Evolutionary conservation across 495 filamentous ascomycete genomes (phyloP).

Genomic region (Xylaria cubensis): DNA sequence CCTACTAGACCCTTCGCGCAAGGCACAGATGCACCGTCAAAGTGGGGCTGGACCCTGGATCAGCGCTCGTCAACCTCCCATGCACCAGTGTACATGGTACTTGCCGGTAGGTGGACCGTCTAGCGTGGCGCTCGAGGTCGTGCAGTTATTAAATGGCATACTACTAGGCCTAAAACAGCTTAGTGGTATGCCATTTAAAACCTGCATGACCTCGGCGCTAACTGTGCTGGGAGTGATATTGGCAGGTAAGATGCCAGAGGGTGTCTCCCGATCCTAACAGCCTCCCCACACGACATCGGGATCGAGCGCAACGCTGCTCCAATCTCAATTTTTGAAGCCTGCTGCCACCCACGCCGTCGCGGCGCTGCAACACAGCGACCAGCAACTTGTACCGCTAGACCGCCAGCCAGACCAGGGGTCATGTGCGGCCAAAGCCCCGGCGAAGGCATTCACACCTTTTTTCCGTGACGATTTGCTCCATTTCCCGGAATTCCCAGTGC

Average conservation of each 20-base stretch:
- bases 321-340: slow-evolving; percentile 10
- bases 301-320: slow-evolving; percentile 22
- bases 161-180: no score
- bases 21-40: slow-evolving; percentile 13
- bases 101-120: neutral
- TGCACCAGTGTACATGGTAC: neutral
- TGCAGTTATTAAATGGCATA: no score
- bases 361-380: neutral
- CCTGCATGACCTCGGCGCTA: no score
- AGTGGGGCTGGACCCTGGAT: slow-evolving; percentile 29
- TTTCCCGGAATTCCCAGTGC: neutral
- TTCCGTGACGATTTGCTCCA: neutral
- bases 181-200: no score
- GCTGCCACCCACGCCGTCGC: slow-evolving; percentile 10
- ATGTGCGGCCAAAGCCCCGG: slow-evolving; percentile 10
- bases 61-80: slow-evolving; percentile 2
- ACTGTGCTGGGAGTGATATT: neutral
- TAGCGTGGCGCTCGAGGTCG: neutral
- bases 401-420: slow-evolving; percentile 16
- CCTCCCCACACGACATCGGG: slow-evolving; percentile 23
- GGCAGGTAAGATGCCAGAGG: slow-evolving; percentile 16
- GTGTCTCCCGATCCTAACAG: slow-evolving; percentile 7
- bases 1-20: slow-evolving; percentile 18
- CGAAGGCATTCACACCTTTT: slow-evolving; percentile 22
- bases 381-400: neutral